phyloP scores from a whole-genome alignment of 306 rosid genomes.

The Prunus salicina region DNA sequence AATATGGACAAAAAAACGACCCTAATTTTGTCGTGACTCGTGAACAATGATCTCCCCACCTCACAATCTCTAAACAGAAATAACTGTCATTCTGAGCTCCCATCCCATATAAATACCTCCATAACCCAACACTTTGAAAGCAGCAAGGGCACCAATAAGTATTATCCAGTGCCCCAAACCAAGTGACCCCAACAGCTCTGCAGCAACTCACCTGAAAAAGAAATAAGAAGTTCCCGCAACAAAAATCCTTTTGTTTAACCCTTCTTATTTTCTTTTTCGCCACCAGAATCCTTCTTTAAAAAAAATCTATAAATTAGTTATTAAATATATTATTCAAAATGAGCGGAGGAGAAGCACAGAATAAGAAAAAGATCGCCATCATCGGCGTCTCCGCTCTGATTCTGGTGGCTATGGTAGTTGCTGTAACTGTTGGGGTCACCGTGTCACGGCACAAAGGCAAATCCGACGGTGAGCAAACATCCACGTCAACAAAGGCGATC shows the following conservation, averaged over 20 bases:
- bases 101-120: conserved; percentile 2
- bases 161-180: background rate
- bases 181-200: conserved; percentile 14
- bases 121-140: background rate
- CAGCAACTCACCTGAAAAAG: conserved; percentile 1
- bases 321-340: background rate
- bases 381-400: conserved; percentile 37
- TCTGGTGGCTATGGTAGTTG: conserved; percentile 55
- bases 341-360: conserved; percentile 13
- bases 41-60: background rate
- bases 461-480: background rate
- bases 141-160: conserved; percentile 2
- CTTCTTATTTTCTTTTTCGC: background rate
- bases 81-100: background rate
- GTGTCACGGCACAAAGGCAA: background rate
- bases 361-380: conserved; percentile 36
- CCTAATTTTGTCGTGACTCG: background rate
- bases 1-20: background rate
- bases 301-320: background rate
- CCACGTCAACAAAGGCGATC: conserved; percentile 26
- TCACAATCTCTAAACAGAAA: background rate
- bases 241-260: too few relatives aligned
- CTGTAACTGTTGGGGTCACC: conserved; percentile 42
- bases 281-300: background rate
- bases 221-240: background rate